These are phyloP conservation scores for Nemophila menziesii DNA, from an alignment of 257 asterid genomes.

Conservation along the genomic window DNA sequence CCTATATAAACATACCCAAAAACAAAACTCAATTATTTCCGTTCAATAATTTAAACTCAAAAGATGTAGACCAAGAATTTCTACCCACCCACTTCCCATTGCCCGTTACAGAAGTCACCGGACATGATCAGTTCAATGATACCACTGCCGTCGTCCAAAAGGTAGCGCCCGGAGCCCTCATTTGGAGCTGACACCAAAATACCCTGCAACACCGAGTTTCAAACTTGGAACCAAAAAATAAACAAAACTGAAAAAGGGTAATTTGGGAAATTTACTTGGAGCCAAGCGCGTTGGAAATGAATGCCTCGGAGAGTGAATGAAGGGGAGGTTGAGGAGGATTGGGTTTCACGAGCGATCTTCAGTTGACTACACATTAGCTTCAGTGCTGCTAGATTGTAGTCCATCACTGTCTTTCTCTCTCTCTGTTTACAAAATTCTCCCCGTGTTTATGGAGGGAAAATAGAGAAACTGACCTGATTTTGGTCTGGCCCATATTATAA, in stretches of 20 bases:
- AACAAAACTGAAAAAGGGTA: neutral
- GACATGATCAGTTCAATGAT: slow-evolving; percentile 37
- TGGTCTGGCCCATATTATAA: too few species aligned
- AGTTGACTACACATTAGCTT: slow-evolving; percentile 66
- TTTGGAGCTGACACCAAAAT: slow-evolving; percentile 41
- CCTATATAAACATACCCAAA: slow-evolving; percentile 26
- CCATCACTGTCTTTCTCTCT: slow-evolving; percentile 35
- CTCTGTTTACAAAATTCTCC: too few species aligned
- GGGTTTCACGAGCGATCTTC: slow-evolving; percentile 28
- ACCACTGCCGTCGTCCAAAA: slow-evolving; percentile 77
- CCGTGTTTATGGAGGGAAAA: too few species aligned
- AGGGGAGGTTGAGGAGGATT: slow-evolving; percentile 17
- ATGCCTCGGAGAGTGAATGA: slow-evolving; percentile 58
- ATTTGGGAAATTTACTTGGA: slow-evolving; percentile 44
- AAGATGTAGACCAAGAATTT: neutral
- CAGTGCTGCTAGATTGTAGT: slow-evolving; percentile 68
- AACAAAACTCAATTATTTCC: neutral
- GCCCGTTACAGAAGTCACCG: slow-evolving; percentile 27
- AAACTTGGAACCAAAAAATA: neutral
- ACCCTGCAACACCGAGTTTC: slow-evolving; percentile 33
- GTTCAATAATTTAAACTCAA: neutral
- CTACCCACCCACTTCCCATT: slow-evolving; percentile 44
- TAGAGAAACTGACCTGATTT: too few species aligned
- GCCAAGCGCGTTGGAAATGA: slow-evolving; percentile 94
- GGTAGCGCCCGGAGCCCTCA: slow-evolving; percentile 17